Percentiles rank a stretch among this genome's conserved stretches.
These are phyloP conservation scores for Stereum hirsutum DNA, from an alignment of 1,284 basidiomycete genomes.

Conservation along the genomic window DNA sequence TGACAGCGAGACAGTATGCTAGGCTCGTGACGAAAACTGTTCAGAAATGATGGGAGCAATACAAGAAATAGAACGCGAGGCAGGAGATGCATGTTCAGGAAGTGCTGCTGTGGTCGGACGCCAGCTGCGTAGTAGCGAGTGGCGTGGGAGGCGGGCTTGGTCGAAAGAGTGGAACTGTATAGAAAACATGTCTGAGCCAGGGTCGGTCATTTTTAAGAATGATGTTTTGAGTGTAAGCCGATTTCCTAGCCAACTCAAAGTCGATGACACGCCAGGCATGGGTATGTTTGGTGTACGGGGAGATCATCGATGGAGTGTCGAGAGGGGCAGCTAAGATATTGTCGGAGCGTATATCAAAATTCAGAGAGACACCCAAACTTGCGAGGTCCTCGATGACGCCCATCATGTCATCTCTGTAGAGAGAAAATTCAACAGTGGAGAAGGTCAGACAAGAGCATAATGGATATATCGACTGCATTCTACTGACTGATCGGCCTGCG, in stretches of 20 bases:
- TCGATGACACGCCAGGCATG: not conserved
- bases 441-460: not conserved
- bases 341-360: not conserved
- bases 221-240: no score
- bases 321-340: not conserved
- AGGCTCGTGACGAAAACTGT: no score
- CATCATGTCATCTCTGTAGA: not conserved
- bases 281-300: not conserved
- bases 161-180: no score
- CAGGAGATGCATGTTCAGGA: no score
- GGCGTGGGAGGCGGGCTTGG: no score
- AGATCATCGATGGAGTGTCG: not conserved
- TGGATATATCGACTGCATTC: not conserved
- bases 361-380: not conserved
- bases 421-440: not conserved
- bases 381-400: not conserved
- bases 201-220: no score
- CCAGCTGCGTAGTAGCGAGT: no score
- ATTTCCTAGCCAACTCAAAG: not conserved
- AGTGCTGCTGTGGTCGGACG: no score
- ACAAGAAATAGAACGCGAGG: no score
- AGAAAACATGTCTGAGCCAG: no score
- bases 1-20: no score
- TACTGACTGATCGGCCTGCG: not conserved
- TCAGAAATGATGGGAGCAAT: no score